Percentiles rank a stretch among this genome's conserved stretches.
Evolutionary conservation across 257 asterid genomes (phyloP).

Genomic region (Fraxinus americana): DNA sequence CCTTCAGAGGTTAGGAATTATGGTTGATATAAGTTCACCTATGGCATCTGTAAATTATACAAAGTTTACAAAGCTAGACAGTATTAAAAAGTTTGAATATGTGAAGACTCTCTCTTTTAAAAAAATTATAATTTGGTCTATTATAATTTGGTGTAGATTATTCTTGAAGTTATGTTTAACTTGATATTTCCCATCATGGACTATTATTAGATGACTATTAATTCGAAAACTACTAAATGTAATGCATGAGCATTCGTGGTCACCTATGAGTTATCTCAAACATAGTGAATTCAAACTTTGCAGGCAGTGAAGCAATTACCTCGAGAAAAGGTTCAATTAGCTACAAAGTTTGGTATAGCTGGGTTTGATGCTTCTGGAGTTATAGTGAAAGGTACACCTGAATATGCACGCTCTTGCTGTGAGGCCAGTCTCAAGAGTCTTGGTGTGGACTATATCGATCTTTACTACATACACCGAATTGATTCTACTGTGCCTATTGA

Average conservation of each 20-base stretch:
- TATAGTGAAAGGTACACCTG: constrained; percentile 1
- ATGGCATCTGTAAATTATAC: not conserved
- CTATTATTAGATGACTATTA: no score
- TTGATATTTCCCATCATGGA: not conserved
- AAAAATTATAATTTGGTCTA: no score
- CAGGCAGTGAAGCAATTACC: not conserved
- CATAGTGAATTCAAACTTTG: not conserved
- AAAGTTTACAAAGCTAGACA: not conserved
- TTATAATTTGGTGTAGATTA: no score
- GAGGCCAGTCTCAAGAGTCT: constrained; percentile 65
- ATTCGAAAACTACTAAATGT: no score
- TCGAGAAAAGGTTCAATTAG: not conserved
- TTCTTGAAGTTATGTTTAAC: no score
- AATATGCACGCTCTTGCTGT: constrained; percentile 47
- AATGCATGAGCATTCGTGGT: no score
- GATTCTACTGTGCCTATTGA: constrained; percentile 64
- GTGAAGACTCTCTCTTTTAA: not conserved
- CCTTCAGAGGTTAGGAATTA: not conserved
- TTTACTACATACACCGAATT: constrained; percentile 57
- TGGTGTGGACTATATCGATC: constrained; percentile 65
- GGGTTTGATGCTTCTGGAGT: not conserved
- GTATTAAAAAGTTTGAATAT: not conserved
- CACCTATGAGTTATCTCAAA: not conserved
- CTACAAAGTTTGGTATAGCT: not conserved
- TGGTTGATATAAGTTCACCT: not conserved